Percentiles rank a stretch among this genome's conserved stretches.
Evolutionary conservation across 768 basidiomycete genomes (phyloP).

Genomic region (Trametes villosa): DNA sequence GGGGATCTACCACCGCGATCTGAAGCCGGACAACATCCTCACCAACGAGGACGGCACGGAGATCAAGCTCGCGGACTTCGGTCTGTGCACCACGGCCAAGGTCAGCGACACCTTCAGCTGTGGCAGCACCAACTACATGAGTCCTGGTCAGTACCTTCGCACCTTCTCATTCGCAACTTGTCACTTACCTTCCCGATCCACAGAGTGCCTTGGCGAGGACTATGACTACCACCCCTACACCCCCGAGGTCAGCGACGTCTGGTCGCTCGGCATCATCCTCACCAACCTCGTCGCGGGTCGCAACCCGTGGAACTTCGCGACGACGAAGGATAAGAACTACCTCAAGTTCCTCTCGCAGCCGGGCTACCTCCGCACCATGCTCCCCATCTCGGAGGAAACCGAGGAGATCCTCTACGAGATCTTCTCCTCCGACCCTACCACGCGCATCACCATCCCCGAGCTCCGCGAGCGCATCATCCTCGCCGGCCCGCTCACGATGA

Average conservation of each 20-base stretch:
- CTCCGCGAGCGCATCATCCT: constrained; percentile 59
- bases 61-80: constrained; percentile 53
- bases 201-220: constrained; percentile 33
- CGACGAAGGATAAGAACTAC: constrained; percentile 52
- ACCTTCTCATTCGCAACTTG: too few relatives aligned
- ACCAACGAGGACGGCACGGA: constrained; percentile 43
- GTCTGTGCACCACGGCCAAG: constrained; percentile 29
- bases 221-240: constrained; percentile 33
- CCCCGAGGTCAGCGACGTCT: constrained; percentile 42
- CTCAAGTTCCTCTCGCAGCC: constrained; percentile 48
- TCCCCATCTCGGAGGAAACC: constrained; percentile 53
- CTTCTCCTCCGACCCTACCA: constrained; percentile 66
- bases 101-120: constrained; percentile 26
- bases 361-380: constrained; percentile 49
- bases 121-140: constrained; percentile 32
- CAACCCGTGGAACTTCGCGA: constrained; percentile 57
- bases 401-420: constrained; percentile 53
- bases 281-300: constrained; percentile 57
- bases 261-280: constrained; percentile 52
- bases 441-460: constrained; percentile 65
- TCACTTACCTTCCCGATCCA: not conserved
- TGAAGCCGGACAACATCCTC: constrained; percentile 60
- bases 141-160: constrained; percentile 29
- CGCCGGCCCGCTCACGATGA: constrained; percentile 66
- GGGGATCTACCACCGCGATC: constrained; percentile 59